phyloP scores from a whole-genome alignment of 164 flowering plant species.

The Chloranthus sessilifolius region DNA sequence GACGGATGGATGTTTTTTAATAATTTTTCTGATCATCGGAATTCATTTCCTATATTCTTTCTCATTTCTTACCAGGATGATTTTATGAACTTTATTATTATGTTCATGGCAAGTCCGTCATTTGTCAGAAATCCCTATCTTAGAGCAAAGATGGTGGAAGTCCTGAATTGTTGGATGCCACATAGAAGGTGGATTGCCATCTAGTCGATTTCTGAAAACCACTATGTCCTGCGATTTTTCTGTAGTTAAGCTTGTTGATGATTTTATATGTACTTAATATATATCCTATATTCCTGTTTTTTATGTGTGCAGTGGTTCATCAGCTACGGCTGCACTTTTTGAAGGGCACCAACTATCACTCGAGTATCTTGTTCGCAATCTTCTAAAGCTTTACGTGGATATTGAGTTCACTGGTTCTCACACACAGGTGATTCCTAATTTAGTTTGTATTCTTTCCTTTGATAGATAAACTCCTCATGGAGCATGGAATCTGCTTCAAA shows the following conservation, averaged over 20 bases:
- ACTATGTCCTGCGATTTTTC: no score
- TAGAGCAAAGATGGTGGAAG: constrained; percentile 99
- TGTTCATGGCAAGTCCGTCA: constrained; percentile 95
- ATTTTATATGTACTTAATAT: constrained; percentile 1
- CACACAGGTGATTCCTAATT: constrained; percentile 66
- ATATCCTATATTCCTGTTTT: background rate
- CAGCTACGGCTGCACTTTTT: constrained; percentile 68
- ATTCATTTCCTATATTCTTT: background rate
- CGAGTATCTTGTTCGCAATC: constrained; percentile 86
- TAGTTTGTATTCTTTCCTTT: background rate
- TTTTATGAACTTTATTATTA: constrained; percentile 94
- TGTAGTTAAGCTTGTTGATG: background rate
- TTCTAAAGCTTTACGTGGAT: constrained; percentile 96
- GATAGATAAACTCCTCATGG: no score
- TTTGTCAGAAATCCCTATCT: constrained; percentile 89
- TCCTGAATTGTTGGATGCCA: constrained; percentile 96
- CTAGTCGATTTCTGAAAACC: background rate
- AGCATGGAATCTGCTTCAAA: no score
- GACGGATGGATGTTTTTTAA: background rate
- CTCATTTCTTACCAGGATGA: constrained; percentile 61
- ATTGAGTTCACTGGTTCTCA: constrained; percentile 99
- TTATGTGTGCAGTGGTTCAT: constrained; percentile 59
- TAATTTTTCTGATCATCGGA: background rate
- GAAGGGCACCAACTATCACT: constrained; percentile 87
- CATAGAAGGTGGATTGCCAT: constrained; percentile 53